A percentile compares a stretch with the other conserved stretches of the same genome.
Conservation (phyloP, 192 early-diverging fungal genomes). For the Entomortierella lignicola region DNA sequence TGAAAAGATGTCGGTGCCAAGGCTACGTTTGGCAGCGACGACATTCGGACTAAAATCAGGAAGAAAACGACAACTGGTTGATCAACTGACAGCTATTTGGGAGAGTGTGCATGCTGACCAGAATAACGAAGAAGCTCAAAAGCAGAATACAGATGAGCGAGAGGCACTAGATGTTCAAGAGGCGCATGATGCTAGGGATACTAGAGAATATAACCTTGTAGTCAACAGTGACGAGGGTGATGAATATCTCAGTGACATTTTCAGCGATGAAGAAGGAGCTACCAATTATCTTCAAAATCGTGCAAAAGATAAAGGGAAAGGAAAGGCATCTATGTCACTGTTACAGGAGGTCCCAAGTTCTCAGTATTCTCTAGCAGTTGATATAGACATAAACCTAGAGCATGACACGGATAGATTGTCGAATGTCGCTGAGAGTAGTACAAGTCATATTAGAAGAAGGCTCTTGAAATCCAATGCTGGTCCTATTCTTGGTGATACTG, state of each 20-base stretch:
- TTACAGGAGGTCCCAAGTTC: not conserved
- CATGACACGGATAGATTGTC: not conserved
- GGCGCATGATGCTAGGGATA: too few species aligned
- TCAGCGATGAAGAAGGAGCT: not conserved
- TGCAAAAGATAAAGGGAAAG: not conserved
- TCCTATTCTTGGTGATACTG: too few species aligned
- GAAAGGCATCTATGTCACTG: not conserved
- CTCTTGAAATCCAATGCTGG: not conserved
- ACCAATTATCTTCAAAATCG: not conserved
- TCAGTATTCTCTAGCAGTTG: not conserved
- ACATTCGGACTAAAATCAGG: constrained; percentile 40
- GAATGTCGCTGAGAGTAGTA: not conserved
- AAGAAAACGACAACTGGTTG: constrained; percentile 9
- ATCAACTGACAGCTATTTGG: constrained; percentile 34
- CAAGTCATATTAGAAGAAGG: too few species aligned
- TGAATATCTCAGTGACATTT: not conserved
- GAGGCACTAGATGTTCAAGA: not conserved
- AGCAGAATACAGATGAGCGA: not conserved
- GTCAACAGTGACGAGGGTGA: not conserved
- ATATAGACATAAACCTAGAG: not conserved
- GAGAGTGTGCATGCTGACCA: constrained; percentile 4
- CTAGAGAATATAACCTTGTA: not conserved
- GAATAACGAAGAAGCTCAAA: not conserved
- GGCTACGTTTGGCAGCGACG: constrained; percentile 11
- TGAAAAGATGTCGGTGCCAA: constrained; percentile 19